A percentile compares a stretch with the other conserved stretches of the same genome.
Evolutionary conservation across 176 grass and related monocot species (phyloP).

Genomic region (Rhipidocladum racemiflorum): DNA sequence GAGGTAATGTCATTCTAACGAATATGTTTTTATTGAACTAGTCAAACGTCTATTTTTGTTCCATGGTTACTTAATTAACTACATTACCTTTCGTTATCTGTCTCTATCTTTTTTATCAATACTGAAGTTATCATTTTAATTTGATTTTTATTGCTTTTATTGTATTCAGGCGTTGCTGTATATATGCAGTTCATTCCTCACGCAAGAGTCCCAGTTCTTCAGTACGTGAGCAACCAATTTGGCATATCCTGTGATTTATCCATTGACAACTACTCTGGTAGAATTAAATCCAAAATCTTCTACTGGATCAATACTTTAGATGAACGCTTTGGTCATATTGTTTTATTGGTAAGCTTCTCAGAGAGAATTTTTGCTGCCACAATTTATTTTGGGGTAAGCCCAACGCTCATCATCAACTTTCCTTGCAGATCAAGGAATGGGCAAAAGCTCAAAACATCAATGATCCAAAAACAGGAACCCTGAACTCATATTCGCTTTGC

Average conservation of each 20-base stretch:
- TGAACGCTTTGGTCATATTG: slow-evolving; percentile 81
- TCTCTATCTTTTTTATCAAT: background rate
- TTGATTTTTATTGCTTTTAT: slow-evolving; percentile 24
- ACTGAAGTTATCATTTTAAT: slow-evolving; percentile 11
- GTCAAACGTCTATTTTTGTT: background rate
- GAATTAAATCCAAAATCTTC: slow-evolving; percentile 82
- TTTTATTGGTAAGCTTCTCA: slow-evolving; percentile 73
- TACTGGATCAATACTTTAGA: slow-evolving; percentile 67
- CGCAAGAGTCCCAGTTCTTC: slow-evolving; percentile 89
- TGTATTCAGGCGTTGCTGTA: slow-evolving; percentile 56
- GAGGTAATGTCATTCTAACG: background rate
- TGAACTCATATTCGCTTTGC: slow-evolving; percentile 94
- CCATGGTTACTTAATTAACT: slow-evolving; percentile 13
- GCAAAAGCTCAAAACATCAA: slow-evolving; percentile 95
- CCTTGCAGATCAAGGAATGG: slow-evolving; percentile 93
- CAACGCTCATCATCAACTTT: slow-evolving; percentile 36
- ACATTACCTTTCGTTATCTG: background rate
- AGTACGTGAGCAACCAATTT: slow-evolving; percentile 54
- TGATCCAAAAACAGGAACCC: slow-evolving; percentile 73
- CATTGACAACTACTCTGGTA: slow-evolving; percentile 68
- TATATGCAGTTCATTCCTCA: slow-evolving; percentile 66
- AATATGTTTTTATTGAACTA: background rate
- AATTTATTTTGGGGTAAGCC: background rate
- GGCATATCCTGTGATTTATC: slow-evolving; percentile 89
- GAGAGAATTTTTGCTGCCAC: background rate